Conservation (phyloP, 129 eudicot species). For the Deinandra increscens region DNA sequence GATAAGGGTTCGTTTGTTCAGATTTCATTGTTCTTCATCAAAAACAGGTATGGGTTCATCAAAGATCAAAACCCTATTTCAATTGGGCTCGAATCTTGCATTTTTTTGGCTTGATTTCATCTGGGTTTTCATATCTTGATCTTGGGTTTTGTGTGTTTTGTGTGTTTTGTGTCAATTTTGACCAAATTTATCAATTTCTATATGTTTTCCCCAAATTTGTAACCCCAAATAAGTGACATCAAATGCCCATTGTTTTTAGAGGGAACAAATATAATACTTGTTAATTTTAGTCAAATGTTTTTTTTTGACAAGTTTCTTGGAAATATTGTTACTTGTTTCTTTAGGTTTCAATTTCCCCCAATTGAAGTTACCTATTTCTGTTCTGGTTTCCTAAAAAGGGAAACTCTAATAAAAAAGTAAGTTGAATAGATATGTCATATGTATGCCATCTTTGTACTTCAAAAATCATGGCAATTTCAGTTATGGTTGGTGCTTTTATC, state of each 20-base stretch:
- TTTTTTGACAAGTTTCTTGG: conserved; percentile 8
- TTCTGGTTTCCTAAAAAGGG: conserved; percentile 31
- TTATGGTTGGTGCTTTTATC: conserved; percentile 11
- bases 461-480: conserved; percentile 6
- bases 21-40: conserved; percentile 25
- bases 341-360: conserved; percentile 20
- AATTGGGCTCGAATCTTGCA: conserved; percentile 10
- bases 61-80: conserved; percentile 14
- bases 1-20: conserved; percentile 14
- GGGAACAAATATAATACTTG: background rate
- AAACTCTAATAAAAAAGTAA: conserved; percentile 17
- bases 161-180: background rate
- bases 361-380: conserved; percentile 14
- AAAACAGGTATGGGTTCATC: conserved; percentile 20
- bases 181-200: background rate
- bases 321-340: conserved; percentile 28
- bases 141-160: conserved; percentile 28
- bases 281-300: background rate
- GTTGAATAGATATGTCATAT: conserved; percentile 20
- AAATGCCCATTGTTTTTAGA: conserved; percentile 12
- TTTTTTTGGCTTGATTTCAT: conserved; percentile 20
- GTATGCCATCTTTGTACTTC: conserved; percentile 27
- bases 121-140: conserved; percentile 21
- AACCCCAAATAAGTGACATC: conserved; percentile 24
- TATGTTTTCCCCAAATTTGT: conserved; percentile 25